Evolutionary conservation across 2,329 filamentous ascomycete genomes (phyloP), one percentile per base, ranked within the genome.

Genomic region (Albifimbria verrucaria): DNA sequence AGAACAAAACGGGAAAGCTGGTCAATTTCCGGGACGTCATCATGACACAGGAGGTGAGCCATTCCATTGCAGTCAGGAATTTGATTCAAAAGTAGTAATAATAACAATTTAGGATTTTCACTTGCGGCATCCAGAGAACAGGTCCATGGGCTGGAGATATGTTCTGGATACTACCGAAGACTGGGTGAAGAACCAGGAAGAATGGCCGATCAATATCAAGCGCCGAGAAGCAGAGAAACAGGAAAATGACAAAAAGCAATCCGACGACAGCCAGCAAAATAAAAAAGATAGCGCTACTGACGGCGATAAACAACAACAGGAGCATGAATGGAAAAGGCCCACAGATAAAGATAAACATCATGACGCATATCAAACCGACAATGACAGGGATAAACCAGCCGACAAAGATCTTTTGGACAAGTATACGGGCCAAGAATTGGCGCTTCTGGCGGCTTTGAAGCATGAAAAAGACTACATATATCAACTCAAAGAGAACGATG

Each of bases 151-250:
- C 7, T 81, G 78, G 77, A 66, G 78, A 32, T 79, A 75, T 57
- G 74, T 80, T 11, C 63, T 81, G 0, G 67, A 79, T 32, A 68
- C 70, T 10, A 75, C 75, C 0, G 77, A 81, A 53, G 69, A 77
- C 49, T 77, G 71, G 63, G 68, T 81, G 52, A 81, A 78, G 61
- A 69, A 76, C 36, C 59, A 69, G 7, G 68, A 81, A 54, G 59
- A 69, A 1, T 81, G 77, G 77, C 77, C 76, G 0, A 70, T 72
- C 0, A 81, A 81, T 57, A 57, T 62, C 23, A 59, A 68, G 53
- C 65, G 66, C 48, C 57, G 65, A 42, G 48, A 62, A 23, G 46
- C 55, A 46, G 52, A 63, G 39, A 48, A 67, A 46, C 48, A 62
- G 50, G 41, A 58, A 20, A 57, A 65, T 36, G 56, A 64, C 4